phyloP scores from a whole-genome alignment of 768 basidiomycete species.

The Boletellus emodensis region DNA sequence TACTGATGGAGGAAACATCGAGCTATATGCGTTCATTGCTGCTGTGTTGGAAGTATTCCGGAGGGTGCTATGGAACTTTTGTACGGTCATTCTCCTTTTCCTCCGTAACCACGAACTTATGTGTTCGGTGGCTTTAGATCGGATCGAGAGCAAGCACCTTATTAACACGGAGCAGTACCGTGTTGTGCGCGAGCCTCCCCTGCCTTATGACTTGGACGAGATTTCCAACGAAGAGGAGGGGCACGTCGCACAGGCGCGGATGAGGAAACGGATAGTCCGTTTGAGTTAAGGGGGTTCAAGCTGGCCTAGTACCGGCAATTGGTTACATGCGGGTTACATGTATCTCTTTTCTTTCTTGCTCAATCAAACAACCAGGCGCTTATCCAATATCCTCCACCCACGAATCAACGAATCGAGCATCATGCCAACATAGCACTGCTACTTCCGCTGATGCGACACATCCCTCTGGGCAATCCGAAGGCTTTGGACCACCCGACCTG shows the following conservation, averaged over 20 bases:
- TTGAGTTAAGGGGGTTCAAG: slow-evolving; percentile 13
- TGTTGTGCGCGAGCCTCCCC: slow-evolving; percentile 76
- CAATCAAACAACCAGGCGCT: background rate
- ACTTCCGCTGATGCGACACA: too few species aligned
- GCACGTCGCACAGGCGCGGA: background rate
- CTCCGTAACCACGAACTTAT: background rate
- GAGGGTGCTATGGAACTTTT: slow-evolving; percentile 90
- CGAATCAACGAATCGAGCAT: too few species aligned
- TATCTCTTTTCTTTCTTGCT: background rate
- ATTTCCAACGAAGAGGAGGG: slow-evolving; percentile 44
- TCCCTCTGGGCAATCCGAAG: too few species aligned
- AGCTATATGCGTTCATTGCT: slow-evolving; percentile 61
- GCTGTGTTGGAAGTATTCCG: slow-evolving; percentile 74
- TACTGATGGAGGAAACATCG: slow-evolving; percentile 39
- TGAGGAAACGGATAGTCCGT: slow-evolving; percentile 16
- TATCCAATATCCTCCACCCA: too few species aligned
- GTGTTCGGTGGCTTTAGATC: slow-evolving; percentile 40
- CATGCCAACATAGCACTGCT: too few species aligned
- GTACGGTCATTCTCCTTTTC: slow-evolving; percentile 40
- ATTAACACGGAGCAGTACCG: slow-evolving; percentile 93
- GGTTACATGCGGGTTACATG: background rate
- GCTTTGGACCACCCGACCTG: too few species aligned
- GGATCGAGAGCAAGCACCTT: slow-evolving; percentile 87
- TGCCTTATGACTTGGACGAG: slow-evolving; percentile 66
- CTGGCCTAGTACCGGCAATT: background rate